Evolutionary conservation across 345 rosid genomes (phyloP).

Genomic region (Raphanus sativus): DNA sequence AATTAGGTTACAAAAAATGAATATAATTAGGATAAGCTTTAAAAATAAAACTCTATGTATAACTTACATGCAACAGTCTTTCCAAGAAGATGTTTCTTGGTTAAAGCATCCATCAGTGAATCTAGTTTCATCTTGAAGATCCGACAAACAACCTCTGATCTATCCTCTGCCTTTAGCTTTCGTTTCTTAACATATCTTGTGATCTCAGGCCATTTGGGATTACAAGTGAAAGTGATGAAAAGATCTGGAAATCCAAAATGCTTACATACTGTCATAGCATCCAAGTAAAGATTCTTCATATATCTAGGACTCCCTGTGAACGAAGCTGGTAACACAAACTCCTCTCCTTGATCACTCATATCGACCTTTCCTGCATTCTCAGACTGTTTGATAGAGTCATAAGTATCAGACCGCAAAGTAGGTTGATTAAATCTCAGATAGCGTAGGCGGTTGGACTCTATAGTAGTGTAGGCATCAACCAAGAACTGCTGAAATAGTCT

Average conservation of each 20-base stretch:
- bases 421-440: neutral
- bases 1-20: neutral
- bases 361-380: neutral
- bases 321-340: neutral
- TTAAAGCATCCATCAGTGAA: neutral
- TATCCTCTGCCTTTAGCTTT: neutral
- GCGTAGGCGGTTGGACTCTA: neutral
- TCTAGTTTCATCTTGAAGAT: neutral
- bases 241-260: neutral
- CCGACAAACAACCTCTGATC: neutral
- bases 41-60: no score
- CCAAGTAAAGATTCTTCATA: neutral
- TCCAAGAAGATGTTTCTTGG: neutral
- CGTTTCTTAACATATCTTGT: neutral
- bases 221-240: neutral
- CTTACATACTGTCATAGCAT: neutral
- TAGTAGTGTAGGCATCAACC: neutral
- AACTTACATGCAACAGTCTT: neutral
- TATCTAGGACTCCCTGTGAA: neutral
- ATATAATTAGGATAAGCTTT: no score
- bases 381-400: neutral
- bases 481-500: neutral
- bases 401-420: neutral
- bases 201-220: neutral
- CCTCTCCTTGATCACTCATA: neutral